These are phyloP conservation scores for Scytalidium lignicola DNA, from an alignment of 2,329 filamentous ascomycete species.

Conservation along the genomic window DNA sequence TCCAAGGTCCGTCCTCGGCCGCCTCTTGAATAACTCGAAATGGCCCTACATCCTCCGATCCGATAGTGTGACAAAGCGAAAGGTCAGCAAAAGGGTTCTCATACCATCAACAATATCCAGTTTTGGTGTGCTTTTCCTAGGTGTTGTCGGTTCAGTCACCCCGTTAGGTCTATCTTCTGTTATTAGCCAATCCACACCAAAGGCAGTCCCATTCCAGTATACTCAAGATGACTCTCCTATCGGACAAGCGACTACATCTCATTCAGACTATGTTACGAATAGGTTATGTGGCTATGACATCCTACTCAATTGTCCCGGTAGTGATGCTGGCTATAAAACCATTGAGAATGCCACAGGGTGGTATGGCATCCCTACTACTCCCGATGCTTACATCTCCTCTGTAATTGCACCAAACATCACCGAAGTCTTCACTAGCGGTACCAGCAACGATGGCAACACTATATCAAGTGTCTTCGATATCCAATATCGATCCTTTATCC, in stretches of 20 bases:
- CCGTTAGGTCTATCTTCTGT: conserved; percentile 40
- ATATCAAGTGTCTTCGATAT: conserved; percentile 41
- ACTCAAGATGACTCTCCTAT: conserved; percentile 32
- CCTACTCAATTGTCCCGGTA: conserved; percentile 18
- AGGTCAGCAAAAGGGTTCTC: conserved; percentile 26
- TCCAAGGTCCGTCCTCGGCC: too few species aligned
- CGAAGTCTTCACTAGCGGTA: conserved; percentile 34
- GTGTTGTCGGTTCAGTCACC: conserved; percentile 39
- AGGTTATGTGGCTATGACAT: too few species aligned
- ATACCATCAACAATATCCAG: conserved; percentile 23
- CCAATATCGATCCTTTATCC: conserved; percentile 23
- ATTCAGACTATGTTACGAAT: conserved; percentile 10
- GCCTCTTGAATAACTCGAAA: conserved; percentile 19
- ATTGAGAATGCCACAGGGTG: conserved; percentile 14
- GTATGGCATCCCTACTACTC: conserved; percentile 1
- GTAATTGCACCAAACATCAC: conserved; percentile 28
- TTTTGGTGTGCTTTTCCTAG: conserved; percentile 27
- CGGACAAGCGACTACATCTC: conserved; percentile 27
- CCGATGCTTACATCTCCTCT: conserved; percentile 16
- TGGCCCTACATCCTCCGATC: conserved; percentile 38
- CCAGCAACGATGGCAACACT: conserved; percentile 18
- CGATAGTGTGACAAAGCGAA: conserved; percentile 29
- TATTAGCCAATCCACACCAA: conserved; percentile 20
- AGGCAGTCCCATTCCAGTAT: conserved; percentile 31
- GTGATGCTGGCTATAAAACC: background rate